These are phyloP conservation scores for Solanum lycopersicoides DNA, from an alignment of 257 asterid genomes.

Conservation along the genomic window DNA sequence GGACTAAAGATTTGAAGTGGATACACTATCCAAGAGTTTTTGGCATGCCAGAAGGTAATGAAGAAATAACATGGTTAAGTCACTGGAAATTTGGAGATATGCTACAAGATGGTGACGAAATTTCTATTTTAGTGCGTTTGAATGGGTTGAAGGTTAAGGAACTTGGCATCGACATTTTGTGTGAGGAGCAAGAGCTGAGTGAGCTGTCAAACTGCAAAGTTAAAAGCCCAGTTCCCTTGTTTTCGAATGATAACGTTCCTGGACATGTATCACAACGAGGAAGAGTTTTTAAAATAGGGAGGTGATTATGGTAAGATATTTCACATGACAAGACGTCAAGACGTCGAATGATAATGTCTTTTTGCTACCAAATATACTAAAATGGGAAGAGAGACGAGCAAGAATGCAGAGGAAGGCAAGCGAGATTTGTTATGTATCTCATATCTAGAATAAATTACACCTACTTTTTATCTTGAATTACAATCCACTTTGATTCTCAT, in stretches of 20 bases:
- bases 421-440: too few species aligned
- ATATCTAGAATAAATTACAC: too few species aligned
- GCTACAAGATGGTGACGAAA: background rate
- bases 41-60: background rate
- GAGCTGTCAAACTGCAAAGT: background rate
- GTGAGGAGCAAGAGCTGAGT: background rate
- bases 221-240: background rate
- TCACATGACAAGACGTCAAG: background rate
- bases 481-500: too few species aligned
- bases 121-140: background rate
- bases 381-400: too few species aligned
- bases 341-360: too few species aligned
- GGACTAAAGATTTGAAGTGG: constrained; percentile 1
- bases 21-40: background rate
- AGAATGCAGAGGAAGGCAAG: too few species aligned
- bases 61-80: constrained; percentile 9
- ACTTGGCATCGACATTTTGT: background rate
- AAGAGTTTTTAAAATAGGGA: background rate
- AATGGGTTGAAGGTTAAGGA: background rate
- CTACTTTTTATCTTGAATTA: too few species aligned
- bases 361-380: too few species aligned
- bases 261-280: background rate
- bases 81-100: background rate
- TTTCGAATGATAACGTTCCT: background rate
- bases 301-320: background rate